Conservation (phyloP, 73 alveolate species). For the Tetrahymena thermophila region DNA sequence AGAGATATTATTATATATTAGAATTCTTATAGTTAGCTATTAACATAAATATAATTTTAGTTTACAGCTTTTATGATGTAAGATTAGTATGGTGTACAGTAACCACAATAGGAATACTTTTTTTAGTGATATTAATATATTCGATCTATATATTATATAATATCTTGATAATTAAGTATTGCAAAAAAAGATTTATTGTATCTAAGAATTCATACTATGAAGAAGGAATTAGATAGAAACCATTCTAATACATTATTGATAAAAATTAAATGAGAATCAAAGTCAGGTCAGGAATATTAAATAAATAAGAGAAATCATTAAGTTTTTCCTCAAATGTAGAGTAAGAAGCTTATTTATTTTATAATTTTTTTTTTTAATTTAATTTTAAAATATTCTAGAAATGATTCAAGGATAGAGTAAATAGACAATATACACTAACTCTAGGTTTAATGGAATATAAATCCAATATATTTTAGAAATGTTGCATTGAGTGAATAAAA, state of each 20-base stretch:
- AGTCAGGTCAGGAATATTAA: neutral
- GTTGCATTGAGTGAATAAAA: neutral
- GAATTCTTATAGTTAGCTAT: neutral
- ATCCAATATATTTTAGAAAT: neutral
- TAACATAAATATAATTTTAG: neutral
- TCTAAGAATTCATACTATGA: neutral
- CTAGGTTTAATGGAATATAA: neutral
- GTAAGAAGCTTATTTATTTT: neutral
- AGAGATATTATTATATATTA: neutral
- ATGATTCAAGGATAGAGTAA: neutral
- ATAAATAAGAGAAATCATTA: neutral
- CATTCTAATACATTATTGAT: neutral
- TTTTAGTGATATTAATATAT: neutral
- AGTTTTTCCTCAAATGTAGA: neutral
- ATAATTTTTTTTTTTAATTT: no score
- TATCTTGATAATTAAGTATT: neutral
- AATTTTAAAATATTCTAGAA: no score
- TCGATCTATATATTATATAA: neutral
- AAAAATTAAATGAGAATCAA: neutral
- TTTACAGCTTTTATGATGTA: neutral
- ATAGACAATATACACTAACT: neutral
- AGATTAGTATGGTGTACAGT: neutral
- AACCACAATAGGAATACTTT: neutral
- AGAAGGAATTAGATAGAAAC: neutral
- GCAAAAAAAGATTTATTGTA: neutral